phyloP scores from a whole-genome alignment of 495 filamentous ascomycete species.

The Penicillium verhagenii region DNA sequence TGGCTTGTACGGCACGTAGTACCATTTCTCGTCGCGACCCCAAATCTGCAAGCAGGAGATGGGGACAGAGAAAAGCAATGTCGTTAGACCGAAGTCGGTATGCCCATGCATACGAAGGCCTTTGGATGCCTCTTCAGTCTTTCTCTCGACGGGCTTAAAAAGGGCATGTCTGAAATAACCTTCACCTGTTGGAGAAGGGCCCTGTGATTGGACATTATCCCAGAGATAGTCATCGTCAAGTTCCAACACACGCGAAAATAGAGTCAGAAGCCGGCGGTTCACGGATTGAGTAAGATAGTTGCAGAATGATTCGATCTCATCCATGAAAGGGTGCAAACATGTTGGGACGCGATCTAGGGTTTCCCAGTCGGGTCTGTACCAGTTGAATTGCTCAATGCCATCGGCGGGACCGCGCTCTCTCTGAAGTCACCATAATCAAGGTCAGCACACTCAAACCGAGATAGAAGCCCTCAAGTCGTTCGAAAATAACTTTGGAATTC shows the following conservation, averaged over 20 bases:
- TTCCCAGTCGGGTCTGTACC: slow-evolving; percentile 41
- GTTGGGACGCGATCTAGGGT: slow-evolving; percentile 30
- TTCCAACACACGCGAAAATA: slow-evolving; percentile 47
- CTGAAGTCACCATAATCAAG: slow-evolving; percentile 22
- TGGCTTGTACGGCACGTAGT: slow-evolving; percentile 44
- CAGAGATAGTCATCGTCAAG: slow-evolving; percentile 47
- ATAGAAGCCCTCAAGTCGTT: too few species aligned
- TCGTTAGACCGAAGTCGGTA: slow-evolving; percentile 44
- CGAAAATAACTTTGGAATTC: too few species aligned
- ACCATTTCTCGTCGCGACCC: slow-evolving; percentile 41
- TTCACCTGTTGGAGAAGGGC: slow-evolving; percentile 41
- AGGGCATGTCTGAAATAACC: slow-evolving; percentile 49
- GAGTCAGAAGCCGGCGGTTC: slow-evolving; percentile 41
- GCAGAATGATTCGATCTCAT: slow-evolving; percentile 44
- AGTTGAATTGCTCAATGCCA: slow-evolving; percentile 51
- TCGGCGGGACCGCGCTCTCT: slow-evolving; percentile 34
- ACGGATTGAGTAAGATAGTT: slow-evolving; percentile 46
- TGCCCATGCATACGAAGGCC: slow-evolving; percentile 48
- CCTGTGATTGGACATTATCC: slow-evolving; percentile 45
- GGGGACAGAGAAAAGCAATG: slow-evolving; percentile 44
- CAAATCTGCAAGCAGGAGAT: slow-evolving; percentile 45
- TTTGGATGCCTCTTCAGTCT: slow-evolving; percentile 36
- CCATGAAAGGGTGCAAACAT: slow-evolving; percentile 45
- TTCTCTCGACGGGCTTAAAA: slow-evolving; percentile 40
- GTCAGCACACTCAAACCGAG: too few species aligned